Base-by-base conservation (phyloP, 1,284 basidiomycete genomes). In the Ustilago xerochloae region DNA sequence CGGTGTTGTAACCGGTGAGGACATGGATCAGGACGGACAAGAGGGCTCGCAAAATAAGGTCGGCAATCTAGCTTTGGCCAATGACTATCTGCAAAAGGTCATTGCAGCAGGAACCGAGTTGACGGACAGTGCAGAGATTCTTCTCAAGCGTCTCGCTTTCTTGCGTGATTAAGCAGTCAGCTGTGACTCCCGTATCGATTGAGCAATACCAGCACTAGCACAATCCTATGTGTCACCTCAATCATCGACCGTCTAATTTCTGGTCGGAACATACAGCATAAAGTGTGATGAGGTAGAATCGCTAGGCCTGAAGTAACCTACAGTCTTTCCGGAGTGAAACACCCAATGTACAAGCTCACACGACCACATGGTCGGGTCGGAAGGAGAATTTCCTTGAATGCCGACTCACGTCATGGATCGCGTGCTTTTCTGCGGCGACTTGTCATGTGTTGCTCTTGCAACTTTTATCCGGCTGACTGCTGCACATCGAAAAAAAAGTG, bases 31-130 rank as follows among this genome's bases (percentile, higher is more conserved):
- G 28, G 64, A 56, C 33, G 48, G 35, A 26, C 48, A 54, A 16
- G 39, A 36, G 12, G 61, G 33, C 16, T 28, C 51, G 13, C 41
- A 49, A 13, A 46, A 55, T 18, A 59, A 57, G 35, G 52, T 56
- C 2, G 81, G 80, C 48, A 78, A 83, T 49, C 32, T 81, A 29
- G 71, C 66, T 10, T 66, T 81, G 38, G 82, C 82, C 3, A 69
- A 74, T 45, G 80, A 83, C 43, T 82, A 82, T 26, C 52, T 84
- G 62, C 73, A 80, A 35, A 81, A 82, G 47, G 81, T 83, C 16
- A 70, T 82, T n/a, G 69, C 70, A 10, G 77, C 78, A 16, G 78
- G 79, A 10, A 81, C 80, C 13, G 81, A 82, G 26, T 69, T 79
- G 67, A 71, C 79, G 15, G 75, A 73, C 26, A 59, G 78, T 43